These are phyloP conservation scores for Syzygium aromaticum DNA, from an alignment of 345 rosid species.

Conservation along the genomic window DNA sequence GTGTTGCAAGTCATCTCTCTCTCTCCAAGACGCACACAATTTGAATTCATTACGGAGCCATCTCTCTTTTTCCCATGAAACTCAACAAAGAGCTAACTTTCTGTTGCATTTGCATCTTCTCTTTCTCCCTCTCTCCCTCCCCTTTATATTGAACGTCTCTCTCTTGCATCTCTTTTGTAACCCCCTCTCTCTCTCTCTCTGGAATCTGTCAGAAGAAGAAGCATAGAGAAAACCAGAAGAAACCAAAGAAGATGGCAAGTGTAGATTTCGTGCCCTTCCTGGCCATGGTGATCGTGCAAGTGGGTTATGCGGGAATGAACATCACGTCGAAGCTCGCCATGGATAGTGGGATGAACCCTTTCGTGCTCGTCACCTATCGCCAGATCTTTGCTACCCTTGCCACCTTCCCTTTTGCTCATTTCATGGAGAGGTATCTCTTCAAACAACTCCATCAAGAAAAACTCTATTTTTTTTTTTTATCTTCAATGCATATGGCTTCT, in stretches of 20 bases:
- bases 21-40: not conserved
- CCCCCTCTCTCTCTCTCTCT: not conserved
- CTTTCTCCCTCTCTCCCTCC: not conserved
- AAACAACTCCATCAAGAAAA: not conserved
- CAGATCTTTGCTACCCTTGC: constrained; percentile 71
- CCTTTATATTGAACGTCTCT: not conserved
- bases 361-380: constrained; percentile 68
- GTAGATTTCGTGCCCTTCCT: constrained; percentile 34
- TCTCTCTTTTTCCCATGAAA: not conserved
- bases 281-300: constrained; percentile 68
- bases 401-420: constrained; percentile 58
- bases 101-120: not conserved
- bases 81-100: not conserved
- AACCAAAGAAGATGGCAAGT: not conserved
- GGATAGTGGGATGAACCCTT: constrained; percentile 83
- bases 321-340: constrained; percentile 77
- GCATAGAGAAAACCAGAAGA: not conserved
- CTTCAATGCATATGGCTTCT: not conserved
- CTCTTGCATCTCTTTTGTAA: not conserved
- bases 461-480: not conserved
- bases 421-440: constrained; percentile 50
- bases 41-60: not conserved
- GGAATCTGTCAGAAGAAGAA: not conserved
- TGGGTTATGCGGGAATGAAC: constrained; percentile 80
- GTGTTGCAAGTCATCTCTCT: not conserved